Evolutionary conservation across 179 eudicot genomes (phyloP).

Genomic region (Silene coronaria): DNA sequence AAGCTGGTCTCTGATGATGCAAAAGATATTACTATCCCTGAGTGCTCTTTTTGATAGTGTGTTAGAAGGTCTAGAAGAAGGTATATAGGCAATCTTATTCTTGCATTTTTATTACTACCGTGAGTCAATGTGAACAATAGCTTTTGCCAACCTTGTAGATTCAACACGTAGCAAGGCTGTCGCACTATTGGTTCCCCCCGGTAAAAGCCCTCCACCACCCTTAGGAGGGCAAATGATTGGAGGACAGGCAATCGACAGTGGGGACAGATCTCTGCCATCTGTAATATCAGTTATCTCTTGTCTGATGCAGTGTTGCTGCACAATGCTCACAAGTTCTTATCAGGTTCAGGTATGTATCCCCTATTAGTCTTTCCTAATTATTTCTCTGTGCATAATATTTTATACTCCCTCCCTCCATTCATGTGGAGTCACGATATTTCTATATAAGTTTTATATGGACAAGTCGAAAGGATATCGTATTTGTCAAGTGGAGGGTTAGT

Average conservation of each 20-base stretch:
- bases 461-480: neutral
- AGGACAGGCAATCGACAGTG: slow-evolving; percentile 32
- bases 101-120: slow-evolving; percentile 1
- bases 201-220: slow-evolving; percentile 60
- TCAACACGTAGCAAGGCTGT: slow-evolving; percentile 39
- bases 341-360: neutral
- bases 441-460: neutral
- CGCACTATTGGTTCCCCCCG: slow-evolving; percentile 56
- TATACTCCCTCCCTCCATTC: neutral
- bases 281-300: slow-evolving; percentile 47
- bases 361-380: neutral
- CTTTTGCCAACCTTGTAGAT: slow-evolving; percentile 41
- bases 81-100: slow-evolving; percentile 27
- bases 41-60: slow-evolving; percentile 54
- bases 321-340: slow-evolving; percentile 55
- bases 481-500: neutral
- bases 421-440: neutral
- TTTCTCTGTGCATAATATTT: neutral
- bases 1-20: slow-evolving; percentile 85
- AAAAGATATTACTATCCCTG: slow-evolving; percentile 55
- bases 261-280: slow-evolving; percentile 45
- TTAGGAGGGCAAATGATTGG: slow-evolving; percentile 46
- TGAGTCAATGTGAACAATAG: neutral
- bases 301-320: slow-evolving; percentile 55
- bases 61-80: slow-evolving; percentile 89